A percentile compares a stretch with the other conserved stretches of the same genome.
phyloP scores from a whole-genome alignment of 352 stramenopile genomes.

The Pythium brachiatum region DNA sequence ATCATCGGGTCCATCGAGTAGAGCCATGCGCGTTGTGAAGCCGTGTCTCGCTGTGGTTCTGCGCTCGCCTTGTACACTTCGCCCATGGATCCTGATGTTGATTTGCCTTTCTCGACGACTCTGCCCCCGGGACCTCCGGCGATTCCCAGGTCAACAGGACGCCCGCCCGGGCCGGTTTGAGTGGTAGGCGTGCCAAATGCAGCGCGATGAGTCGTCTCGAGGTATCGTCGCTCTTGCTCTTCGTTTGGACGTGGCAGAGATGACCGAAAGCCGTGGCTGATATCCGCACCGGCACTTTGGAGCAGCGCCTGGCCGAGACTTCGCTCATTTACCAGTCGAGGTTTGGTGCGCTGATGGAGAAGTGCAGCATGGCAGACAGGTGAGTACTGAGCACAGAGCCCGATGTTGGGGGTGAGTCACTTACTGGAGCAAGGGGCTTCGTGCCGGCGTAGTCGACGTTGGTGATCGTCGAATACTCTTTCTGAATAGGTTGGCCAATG shows the following conservation, averaged over 20 bases:
- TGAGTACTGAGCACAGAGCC: background rate
- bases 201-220: conserved; percentile 64
- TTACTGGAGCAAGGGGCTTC: conserved; percentile 34
- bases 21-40: conserved; percentile 72
- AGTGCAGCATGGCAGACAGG: background rate
- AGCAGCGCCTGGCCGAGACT: conserved; percentile 58
- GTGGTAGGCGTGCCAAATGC: conserved; percentile 39
- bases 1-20: conserved; percentile 78
- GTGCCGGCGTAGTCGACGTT: conserved; percentile 46
- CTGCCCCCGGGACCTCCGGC: conserved; percentile 46
- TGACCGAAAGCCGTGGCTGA: conserved; percentile 50
- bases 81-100: conserved; percentile 54
- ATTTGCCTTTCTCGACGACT: conserved; percentile 57
- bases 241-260: conserved; percentile 46
- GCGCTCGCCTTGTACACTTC: conserved; percentile 54
- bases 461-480: conserved; percentile 60
- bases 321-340: conserved; percentile 57
- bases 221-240: conserved; percentile 45
- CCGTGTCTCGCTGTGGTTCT: conserved; percentile 69
- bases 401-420: conserved; percentile 1
- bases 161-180: background rate
- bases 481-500: conserved; percentile 43
- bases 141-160: conserved; percentile 23
- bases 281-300: conserved; percentile 36
- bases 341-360: conserved; percentile 31